Percentiles rank a stretch among this genome's conserved stretches.
Evolutionary conservation across 352 stramenopile species (phyloP).

Genomic region (Pythium chondricola): DNA sequence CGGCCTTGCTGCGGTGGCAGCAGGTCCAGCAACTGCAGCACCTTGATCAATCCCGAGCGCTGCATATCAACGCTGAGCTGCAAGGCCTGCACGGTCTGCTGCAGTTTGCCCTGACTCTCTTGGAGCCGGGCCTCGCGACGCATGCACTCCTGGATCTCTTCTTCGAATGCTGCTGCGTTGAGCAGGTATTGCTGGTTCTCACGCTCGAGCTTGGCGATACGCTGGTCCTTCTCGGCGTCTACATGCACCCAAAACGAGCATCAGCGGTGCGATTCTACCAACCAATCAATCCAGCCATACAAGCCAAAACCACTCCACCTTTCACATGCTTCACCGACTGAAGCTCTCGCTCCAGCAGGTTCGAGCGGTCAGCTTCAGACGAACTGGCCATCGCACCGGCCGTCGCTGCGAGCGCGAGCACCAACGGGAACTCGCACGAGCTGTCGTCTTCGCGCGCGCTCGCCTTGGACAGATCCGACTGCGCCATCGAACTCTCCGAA

Average conservation of each 20-base stretch:
- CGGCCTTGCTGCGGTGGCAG: conserved; percentile 9
- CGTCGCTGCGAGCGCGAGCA: conserved; percentile 68
- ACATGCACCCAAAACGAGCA: too few species aligned
- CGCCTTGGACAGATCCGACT: conserved; percentile 63
- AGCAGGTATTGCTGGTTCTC: conserved; percentile 83
- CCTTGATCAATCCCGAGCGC: conserved; percentile 40
- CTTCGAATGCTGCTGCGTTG: conserved; percentile 78
- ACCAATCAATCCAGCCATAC: too few species aligned
- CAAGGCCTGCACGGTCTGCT: conserved; percentile 56
- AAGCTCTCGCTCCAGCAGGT: conserved; percentile 54
- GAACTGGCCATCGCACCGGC: conserved; percentile 68
- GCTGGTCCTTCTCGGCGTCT: conserved; percentile 16
- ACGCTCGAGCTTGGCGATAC: conserved; percentile 70
- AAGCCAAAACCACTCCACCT: too few species aligned
- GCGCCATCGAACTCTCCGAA: conserved; percentile 57
- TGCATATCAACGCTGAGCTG: conserved; percentile 47
- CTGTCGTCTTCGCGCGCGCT: conserved; percentile 60
- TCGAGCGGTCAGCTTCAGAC: conserved; percentile 53
- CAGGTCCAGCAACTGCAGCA: conserved; percentile 44
- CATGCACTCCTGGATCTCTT: conserved; percentile 80
- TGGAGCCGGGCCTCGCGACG: conserved; percentile 56
- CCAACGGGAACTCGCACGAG: conserved; percentile 78
- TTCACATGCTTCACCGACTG: conserved; percentile 41
- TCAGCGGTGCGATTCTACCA: too few species aligned
- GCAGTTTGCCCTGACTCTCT: conserved; percentile 57